Percentiles rank a stretch among this genome's conserved stretches.
These are phyloP conservation scores for Monilinia polystroma DNA, from an alignment of 2,329 filamentous ascomycete genomes.

Conservation along the genomic window DNA sequence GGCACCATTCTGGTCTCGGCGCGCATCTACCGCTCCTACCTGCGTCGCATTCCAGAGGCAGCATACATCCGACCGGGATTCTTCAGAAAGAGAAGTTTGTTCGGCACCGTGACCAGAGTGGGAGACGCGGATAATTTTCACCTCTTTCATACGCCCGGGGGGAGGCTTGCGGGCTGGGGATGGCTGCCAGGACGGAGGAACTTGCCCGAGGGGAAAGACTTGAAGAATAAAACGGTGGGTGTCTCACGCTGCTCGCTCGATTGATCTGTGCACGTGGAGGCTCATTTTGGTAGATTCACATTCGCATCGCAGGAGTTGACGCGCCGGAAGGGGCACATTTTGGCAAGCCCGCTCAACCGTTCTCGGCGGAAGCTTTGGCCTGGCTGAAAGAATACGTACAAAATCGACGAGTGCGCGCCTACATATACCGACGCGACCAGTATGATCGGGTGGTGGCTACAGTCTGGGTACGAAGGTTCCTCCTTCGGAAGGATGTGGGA, in stretches of 20 bases:
- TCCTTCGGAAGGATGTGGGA: conserved; percentile 76
- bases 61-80: conserved; percentile 71
- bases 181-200: conserved; percentile 68
- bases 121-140: conserved; percentile 97
- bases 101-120: conserved; percentile 87
- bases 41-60: conserved; percentile 80
- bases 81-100: conserved; percentile 73
- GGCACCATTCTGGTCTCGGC: conserved; percentile 54
- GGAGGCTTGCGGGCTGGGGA: conserved; percentile 83
- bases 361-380: conserved; percentile 72
- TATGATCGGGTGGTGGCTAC: conserved; percentile 89
- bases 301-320: conserved; percentile 89
- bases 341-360: conserved; percentile 82
- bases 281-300: conserved; percentile 64
- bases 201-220: conserved; percentile 65
- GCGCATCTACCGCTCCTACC: conserved; percentile 69
- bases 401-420: conserved; percentile 73
- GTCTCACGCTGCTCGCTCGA: background rate
- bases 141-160: conserved; percentile 92
- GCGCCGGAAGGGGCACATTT: conserved; percentile 93
- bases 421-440: conserved; percentile 82
- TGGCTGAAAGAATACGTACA: conserved; percentile 77
- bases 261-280: no score
- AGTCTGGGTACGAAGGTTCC: conserved; percentile 67
- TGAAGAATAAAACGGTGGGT: conserved; percentile 76